Evolutionary conservation across 805 yeast genomes (phyloP).

Genomic region (Torulaspora quercuum): DNA sequence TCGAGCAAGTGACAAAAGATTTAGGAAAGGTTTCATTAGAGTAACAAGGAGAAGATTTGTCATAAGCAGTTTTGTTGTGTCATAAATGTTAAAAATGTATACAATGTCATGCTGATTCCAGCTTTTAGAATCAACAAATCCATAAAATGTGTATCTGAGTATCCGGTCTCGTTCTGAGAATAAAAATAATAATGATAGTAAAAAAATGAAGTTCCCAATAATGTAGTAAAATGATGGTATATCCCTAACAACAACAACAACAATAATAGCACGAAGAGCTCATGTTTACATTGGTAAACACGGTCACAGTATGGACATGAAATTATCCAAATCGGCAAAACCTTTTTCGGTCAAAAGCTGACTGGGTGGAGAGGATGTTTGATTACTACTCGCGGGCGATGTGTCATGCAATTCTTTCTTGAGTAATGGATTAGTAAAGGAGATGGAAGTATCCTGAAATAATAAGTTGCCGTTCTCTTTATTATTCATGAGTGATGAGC

Average conservation of each 20-base stretch:
- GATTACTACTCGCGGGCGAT: constrained; percentile 19
- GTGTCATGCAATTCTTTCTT: constrained; percentile 13
- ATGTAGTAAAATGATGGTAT: too few species aligned
- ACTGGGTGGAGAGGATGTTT: constrained; percentile 23
- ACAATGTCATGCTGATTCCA: constrained; percentile 1
- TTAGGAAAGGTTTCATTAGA: constrained; percentile 16
- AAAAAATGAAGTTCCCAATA: too few species aligned
- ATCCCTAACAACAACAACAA: too few species aligned
- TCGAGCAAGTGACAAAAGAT: constrained; percentile 18
- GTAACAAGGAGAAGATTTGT: constrained; percentile 1
- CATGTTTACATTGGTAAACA: too few species aligned
- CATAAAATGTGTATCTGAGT: constrained; percentile 2
- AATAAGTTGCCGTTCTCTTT: constrained; percentile 9
- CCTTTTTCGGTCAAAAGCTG: constrained; percentile 27
- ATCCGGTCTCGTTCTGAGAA: too few species aligned
- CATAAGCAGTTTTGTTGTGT: constrained; percentile 5
- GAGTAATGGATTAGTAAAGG: constrained; percentile 8
- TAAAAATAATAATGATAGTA: too few species aligned
- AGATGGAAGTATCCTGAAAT: constrained; percentile 10
- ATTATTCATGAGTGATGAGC: background rate
- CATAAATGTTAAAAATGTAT: constrained; percentile 7
- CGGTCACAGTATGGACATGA: constrained; percentile 30
- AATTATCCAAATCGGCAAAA: constrained; percentile 32
- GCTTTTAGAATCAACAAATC: background rate
- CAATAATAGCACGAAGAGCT: too few species aligned